Evolutionary conservation across 805 yeast genomes (phyloP), one percentile per base, ranked within the genome.

Genomic region (Metschnikowia cubensis): DNA sequence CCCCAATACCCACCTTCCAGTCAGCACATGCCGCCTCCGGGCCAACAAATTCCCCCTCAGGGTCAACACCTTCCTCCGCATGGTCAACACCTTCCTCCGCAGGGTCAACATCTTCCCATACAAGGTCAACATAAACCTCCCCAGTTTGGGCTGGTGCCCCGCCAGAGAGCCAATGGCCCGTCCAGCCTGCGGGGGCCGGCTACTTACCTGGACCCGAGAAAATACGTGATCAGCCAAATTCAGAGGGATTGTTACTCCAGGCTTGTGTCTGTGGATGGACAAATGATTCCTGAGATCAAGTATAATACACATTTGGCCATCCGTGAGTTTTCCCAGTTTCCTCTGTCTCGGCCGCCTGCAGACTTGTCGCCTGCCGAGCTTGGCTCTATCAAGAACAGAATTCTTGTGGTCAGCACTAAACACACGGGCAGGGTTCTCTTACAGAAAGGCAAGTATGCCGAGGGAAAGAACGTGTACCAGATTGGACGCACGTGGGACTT

Each of bases 401-500:
- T 85, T 4, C 67, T 87, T 51, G 78, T 80, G 11, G 65, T 84
- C 18, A 81, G 91, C 35, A 81, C 79, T 2, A 81, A 85, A 61
- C 73, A 78, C 43, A 76, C 84, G 6, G 92, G 92, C 0, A 69
- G 85, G 22, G 84, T 87, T 32, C 75, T 83, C 50, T 59, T 91
- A 11, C 96, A 90, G 64, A 91, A 92, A 67, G 96, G 95, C 2
- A 83, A 95, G 59, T 89, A 82, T 63, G 85, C 86, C 58, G 72
- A 79, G 8, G 62, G 59, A 35, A 87, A 87, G 57, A 84, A 87
- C 0, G 66, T 83, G 1, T 82, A 87, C 59, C 97, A 91, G 67
- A 88, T 91, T 46, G 98, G 98, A 32, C 79, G 97, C 60, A 86
- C 96, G 2, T 91, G 98, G 98, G 83, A 82, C 54, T 70, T 92